Evolutionary conservation across 2,329 filamentous ascomycete genomes (phyloP).

Genomic region (Pestalotiopsis fici): DNA sequence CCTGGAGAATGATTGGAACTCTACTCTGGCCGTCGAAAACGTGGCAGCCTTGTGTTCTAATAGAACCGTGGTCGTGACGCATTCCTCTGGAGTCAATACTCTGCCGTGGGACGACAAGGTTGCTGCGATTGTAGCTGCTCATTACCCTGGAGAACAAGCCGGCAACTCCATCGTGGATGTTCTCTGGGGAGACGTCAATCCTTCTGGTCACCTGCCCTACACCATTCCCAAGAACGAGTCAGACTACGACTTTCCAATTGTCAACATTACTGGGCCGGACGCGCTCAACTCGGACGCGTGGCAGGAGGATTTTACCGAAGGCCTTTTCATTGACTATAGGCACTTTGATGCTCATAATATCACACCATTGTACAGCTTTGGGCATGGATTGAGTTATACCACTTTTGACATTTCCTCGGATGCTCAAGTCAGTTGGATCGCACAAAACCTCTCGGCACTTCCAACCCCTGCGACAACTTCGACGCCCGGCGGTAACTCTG

Average conservation of each 20-base stretch:
- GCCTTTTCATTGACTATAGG: constrained; percentile 30
- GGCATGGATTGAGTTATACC: neutral
- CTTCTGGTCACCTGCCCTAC: constrained; percentile 40
- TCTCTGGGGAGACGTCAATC: constrained; percentile 62
- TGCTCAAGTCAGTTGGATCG: neutral
- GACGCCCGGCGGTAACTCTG: neutral
- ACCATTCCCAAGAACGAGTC: neutral
- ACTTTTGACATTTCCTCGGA: neutral
- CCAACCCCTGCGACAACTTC: neutral
- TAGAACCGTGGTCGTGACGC: constrained; percentile 39
- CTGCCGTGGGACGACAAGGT: constrained; percentile 63
- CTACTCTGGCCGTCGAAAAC: constrained; percentile 45
- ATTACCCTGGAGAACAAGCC: constrained; percentile 61
- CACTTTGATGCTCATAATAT: neutral
- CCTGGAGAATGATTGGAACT: constrained; percentile 58
- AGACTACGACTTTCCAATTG: neutral
- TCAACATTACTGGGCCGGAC: constrained; percentile 44
- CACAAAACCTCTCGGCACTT: neutral
- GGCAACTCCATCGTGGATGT: constrained; percentile 63
- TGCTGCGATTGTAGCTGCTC: constrained; percentile 53
- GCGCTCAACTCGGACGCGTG: constrained; percentile 22
- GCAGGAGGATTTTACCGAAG: constrained; percentile 27
- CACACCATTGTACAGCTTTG: neutral
- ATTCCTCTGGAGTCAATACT: constrained; percentile 62
- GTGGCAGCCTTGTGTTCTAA: constrained; percentile 42